Evolutionary conservation across 192 early-diverging fungal species (phyloP).

Genomic region (Geranomyces michiganensis): DNA sequence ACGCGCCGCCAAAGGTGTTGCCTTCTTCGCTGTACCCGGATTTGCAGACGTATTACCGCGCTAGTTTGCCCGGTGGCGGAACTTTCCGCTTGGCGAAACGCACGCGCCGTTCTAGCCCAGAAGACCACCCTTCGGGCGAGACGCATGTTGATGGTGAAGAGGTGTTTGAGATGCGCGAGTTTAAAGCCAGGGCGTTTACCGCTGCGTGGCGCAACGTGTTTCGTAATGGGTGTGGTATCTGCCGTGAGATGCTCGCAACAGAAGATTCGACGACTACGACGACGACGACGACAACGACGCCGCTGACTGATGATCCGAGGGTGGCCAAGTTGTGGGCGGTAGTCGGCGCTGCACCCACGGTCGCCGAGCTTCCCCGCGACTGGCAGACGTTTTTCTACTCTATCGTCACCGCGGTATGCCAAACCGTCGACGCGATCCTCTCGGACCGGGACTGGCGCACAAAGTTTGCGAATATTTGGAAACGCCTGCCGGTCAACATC

Average conservation of each 20-base stretch:
- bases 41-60: constrained; percentile 23
- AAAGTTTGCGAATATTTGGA: constrained; percentile 37
- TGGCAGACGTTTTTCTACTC: constrained; percentile 29
- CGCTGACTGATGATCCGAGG: not conserved
- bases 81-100: constrained; percentile 35
- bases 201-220: constrained; percentile 26
- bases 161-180: constrained; percentile 14
- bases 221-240: constrained; percentile 3
- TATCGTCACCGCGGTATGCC: constrained; percentile 24
- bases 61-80: constrained; percentile 29
- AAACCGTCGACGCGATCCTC: constrained; percentile 39
- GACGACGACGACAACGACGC: constrained; percentile 1
- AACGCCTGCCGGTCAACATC: constrained; percentile 34
- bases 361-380: constrained; percentile 22
- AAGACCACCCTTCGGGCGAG: not conserved
- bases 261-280: not conserved
- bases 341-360: constrained; percentile 8
- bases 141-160: not conserved
- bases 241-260: not conserved
- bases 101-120: not conserved
- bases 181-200: constrained; percentile 21
- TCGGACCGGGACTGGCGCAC: constrained; percentile 39
- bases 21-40: constrained; percentile 28
- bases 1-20: not conserved
- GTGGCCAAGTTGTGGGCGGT: constrained; percentile 19